Evolutionary conservation across 108 stramenopile species (phyloP), one percentile per base, ranked within the genome.

Genomic region (Epipyxis sp.): DNA sequence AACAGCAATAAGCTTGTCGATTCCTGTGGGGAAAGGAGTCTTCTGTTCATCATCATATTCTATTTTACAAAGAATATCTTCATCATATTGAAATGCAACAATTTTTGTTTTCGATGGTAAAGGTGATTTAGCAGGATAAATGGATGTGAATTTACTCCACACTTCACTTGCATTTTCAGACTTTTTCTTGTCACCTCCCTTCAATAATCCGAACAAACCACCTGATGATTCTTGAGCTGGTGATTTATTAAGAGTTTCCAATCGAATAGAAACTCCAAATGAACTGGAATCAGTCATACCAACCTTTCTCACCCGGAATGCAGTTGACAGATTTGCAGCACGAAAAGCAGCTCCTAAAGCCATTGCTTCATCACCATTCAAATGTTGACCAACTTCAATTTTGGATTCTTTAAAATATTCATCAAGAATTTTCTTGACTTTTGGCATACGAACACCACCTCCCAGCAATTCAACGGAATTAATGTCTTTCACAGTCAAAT

Each of bases 341-440:
- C 91, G 91, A 86, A 99, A 99, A 50, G 97, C 94, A 13, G 99
- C 96, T 42, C 99, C 99, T 42, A 98, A 79, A 1, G 97, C 97
- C 92, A 94, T 93, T 79, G 91, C 92, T 84, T 99, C 99, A 84
- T 99, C 99, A 54, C 94, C 93, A 87, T 99, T 99, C 77, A 99
- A 91, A 87, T 98, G 99, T 90, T 92, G 87, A 34, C 95, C 95
- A 57, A 99, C 89, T n/a, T 13, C n/a, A 27, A 74, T 3, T 10
- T 74, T 57, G 25, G 46, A 37, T 3, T 13, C 32, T 27, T 27
- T 34, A 42, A 74, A 74, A 42, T 74, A 74, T 16, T 65, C 61
- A 37, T 65, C 61, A 3, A 65, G 25, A 3, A 65, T 3, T 42
- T 32, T 59, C 68, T 76, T 45, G 44, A 99, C 89, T 77, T 86